These are phyloP conservation scores for Coemansia reversa DNA, from an alignment of 192 early-diverging fungal genomes.

Conservation along the genomic window DNA sequence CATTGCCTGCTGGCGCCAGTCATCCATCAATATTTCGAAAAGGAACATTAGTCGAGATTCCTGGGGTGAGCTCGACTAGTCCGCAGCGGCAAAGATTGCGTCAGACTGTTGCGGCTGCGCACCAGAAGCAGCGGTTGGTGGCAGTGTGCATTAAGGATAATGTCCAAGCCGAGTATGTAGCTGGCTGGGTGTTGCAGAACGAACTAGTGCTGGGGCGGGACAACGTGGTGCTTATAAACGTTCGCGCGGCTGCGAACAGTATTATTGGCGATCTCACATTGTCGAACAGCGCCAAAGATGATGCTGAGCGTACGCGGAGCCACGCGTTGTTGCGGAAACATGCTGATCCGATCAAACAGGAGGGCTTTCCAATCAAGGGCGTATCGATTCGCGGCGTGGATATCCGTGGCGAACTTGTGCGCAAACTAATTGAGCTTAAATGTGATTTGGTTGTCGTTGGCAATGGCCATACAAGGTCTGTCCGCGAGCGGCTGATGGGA, in stretches of 20 bases:
- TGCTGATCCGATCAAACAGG: conserved; percentile 33
- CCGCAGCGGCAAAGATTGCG: conserved; percentile 11
- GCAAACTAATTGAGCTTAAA: conserved; percentile 49
- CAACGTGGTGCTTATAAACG: conserved; percentile 33
- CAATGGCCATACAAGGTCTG: conserved; percentile 27
- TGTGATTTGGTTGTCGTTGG: conserved; percentile 40
- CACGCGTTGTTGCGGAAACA: conserved; percentile 35
- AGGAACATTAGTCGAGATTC: conserved; percentile 45
- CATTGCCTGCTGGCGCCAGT: conserved; percentile 57
- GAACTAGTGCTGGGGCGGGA: conserved; percentile 41
- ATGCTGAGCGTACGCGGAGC: conserved; percentile 30
- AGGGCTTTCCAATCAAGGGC: conserved; percentile 42
- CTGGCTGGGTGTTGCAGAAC: conserved; percentile 36
- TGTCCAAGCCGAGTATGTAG: conserved; percentile 22
- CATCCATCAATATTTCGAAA: conserved; percentile 45
- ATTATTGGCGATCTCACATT: conserved; percentile 41
- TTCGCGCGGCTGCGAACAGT: conserved; percentile 40
- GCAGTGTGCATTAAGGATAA: conserved; percentile 42
- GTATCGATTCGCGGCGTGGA: conserved; percentile 50
- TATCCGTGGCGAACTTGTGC: conserved; percentile 47
- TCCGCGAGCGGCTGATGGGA: conserved; percentile 34
- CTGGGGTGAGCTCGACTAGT: conserved; percentile 10
- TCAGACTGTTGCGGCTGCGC: conserved; percentile 1
- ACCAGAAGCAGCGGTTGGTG: conserved; percentile 30
- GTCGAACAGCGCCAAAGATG: conserved; percentile 31